phyloP scores from a whole-genome alignment of 2,329 filamentous ascomycete genomes.

The Arthrobotrys musiformis region DNA sequence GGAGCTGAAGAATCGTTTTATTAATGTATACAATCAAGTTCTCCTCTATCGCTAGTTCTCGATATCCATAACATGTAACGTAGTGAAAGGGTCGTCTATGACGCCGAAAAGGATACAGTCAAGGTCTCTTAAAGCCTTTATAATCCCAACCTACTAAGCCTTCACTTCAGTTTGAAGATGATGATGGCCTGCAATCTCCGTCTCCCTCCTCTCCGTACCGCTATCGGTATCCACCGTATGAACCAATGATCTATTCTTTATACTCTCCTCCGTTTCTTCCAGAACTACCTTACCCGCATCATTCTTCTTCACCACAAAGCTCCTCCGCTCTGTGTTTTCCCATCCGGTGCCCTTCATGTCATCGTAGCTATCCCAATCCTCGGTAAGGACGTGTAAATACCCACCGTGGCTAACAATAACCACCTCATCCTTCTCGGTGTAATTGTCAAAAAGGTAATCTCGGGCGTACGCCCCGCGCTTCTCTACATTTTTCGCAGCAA shows the following conservation, averaged over 20 bases:
- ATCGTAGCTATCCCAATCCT: conserved; percentile 57
- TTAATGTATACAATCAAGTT: neutral
- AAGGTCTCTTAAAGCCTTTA: neutral
- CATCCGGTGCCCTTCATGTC: conserved; percentile 53
- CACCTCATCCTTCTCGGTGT: conserved; percentile 1
- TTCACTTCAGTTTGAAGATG: neutral
- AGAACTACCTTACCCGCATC: conserved; percentile 38
- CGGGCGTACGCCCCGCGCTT: conserved; percentile 10
- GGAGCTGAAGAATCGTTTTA: too few species aligned
- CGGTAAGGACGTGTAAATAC: conserved; percentile 58
- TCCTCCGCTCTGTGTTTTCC: conserved; percentile 58
- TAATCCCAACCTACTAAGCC: neutral
- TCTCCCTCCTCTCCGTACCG: conserved; percentile 30
- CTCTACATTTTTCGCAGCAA: neutral
- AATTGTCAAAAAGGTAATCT: conserved; percentile 23
- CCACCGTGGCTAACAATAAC: conserved; percentile 37
- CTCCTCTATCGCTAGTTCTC: neutral
- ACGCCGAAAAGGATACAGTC: neutral
- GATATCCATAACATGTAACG: neutral
- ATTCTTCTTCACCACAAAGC: conserved; percentile 49
- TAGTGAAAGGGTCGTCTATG: neutral
- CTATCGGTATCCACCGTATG: neutral
- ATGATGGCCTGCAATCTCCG: conserved; percentile 32
- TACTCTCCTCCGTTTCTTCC: conserved; percentile 56
- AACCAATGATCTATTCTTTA: conserved; percentile 33